Evolutionary conservation across 1,284 basidiomycete genomes (phyloP).

Genomic region (Schizophyllum amplum): DNA sequence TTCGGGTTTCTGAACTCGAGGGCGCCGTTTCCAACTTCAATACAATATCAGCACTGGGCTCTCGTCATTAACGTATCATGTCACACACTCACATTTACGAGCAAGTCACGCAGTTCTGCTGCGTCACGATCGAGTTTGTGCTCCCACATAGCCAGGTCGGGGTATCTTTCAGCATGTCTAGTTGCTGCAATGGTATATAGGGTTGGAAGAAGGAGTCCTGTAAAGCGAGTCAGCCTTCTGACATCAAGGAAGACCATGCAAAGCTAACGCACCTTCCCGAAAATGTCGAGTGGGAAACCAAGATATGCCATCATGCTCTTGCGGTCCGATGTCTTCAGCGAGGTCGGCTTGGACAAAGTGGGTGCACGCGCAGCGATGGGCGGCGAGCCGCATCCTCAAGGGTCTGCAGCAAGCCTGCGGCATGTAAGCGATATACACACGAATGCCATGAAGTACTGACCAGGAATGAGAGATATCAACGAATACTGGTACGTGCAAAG

Average conservation of each 20-base stretch:
- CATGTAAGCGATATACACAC: neutral
- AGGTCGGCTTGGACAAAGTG: constrained; percentile 65
- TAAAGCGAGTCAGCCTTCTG: neutral
- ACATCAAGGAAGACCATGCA: neutral
- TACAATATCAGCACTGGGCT: neutral
- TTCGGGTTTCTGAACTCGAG: constrained; percentile 82
- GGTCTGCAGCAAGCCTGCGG: constrained; percentile 68
- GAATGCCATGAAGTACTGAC: constrained; percentile 27
- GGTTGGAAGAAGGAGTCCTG: constrained; percentile 96
- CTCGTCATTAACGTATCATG: neutral
- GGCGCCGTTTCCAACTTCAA: constrained; percentile 73
- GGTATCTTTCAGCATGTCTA: constrained; percentile 80
- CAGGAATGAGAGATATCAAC: constrained; percentile 77
- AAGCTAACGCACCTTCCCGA: constrained; percentile 54
- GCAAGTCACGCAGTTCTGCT: constrained; percentile 89
- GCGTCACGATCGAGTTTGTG: constrained; percentile 94
- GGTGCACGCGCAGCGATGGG: constrained; percentile 66
- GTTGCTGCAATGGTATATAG: constrained; percentile 92
- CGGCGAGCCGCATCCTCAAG: constrained; percentile 93
- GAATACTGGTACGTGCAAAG: constrained; percentile 98
- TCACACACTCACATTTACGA: constrained; percentile 70
- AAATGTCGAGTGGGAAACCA: constrained; percentile 84
- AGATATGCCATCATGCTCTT: constrained; percentile 88
- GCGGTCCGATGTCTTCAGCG: constrained; percentile 83
- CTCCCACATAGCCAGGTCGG: constrained; percentile 86